phyloP scores from a whole-genome alignment of 805 yeast genomes.

The Cyberlindnera xylosilytica region DNA sequence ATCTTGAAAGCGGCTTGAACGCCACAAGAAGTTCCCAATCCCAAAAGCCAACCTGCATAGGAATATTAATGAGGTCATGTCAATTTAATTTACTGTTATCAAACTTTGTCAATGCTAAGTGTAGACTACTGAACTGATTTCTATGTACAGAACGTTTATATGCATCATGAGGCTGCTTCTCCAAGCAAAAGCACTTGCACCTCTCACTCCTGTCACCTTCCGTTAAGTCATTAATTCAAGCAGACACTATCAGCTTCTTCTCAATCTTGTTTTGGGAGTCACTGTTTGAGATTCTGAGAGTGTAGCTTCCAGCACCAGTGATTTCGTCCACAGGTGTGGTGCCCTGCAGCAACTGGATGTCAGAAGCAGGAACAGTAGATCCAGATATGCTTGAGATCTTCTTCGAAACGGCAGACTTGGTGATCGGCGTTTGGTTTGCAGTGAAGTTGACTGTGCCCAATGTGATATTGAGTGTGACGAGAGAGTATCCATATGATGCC shows the following conservation, averaged over 20 bases:
- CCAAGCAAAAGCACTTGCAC: no score
- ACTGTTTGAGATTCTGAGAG: constrained; percentile 17
- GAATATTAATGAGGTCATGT: constrained; percentile 11
- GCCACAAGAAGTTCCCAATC: not conserved
- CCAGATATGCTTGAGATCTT: constrained; percentile 14
- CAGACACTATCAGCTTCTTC: constrained; percentile 18
- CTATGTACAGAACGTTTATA: not conserved
- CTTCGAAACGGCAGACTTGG: constrained; percentile 13
- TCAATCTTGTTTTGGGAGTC: constrained; percentile 12
- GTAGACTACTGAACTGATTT: not conserved
- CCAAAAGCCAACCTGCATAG: not conserved
- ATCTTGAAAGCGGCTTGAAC: constrained; percentile 49
- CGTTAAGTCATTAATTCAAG: not conserved
- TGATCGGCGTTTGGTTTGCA: constrained; percentile 4
- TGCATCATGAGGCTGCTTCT: not conserved
- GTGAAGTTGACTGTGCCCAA: constrained; percentile 15
- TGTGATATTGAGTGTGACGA: constrained; percentile 23
- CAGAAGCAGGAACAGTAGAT: constrained; percentile 19
- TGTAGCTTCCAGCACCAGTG: constrained; percentile 18
- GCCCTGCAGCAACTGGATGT: constrained; percentile 11
- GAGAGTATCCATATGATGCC: constrained; percentile 18
- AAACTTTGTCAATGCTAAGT: not conserved
- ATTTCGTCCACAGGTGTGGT: constrained; percentile 11
- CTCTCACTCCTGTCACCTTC: no score
- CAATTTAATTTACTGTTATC: not conserved